Conservation (phyloP, 768 basidiomycete species). For the Suillus americanus region DNA sequence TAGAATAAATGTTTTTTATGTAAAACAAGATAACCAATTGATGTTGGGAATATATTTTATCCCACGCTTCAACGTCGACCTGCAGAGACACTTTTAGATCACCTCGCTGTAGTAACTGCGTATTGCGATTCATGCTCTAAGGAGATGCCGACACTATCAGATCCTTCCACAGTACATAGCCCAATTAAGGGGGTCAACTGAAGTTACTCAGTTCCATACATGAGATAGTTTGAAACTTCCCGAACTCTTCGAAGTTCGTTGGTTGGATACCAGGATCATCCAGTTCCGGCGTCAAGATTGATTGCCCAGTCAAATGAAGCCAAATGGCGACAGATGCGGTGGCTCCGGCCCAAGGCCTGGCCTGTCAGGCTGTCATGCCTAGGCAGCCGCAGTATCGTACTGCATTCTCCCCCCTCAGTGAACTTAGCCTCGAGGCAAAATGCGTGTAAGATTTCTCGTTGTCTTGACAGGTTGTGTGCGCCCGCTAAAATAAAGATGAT, state of each 20-base stretch:
- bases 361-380: too few relatives aligned
- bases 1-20: conserved; percentile 5
- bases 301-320: background rate
- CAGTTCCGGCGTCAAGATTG: background rate
- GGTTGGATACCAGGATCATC: background rate
- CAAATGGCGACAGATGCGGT: background rate
- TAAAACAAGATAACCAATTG: conserved; percentile 9
- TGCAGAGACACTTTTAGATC: too few relatives aligned
- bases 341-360: background rate
- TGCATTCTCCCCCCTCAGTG: background rate
- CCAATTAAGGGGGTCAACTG: too few relatives aligned
- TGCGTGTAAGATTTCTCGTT: background rate
- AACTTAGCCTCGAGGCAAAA: background rate
- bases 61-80: background rate
- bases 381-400: too few relatives aligned
- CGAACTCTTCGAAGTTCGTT: background rate
- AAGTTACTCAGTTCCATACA: too few relatives aligned
- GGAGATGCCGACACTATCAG: too few relatives aligned
- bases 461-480: conserved; percentile 1
- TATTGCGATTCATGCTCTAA: too few relatives aligned
- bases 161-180: too few relatives aligned
- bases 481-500: background rate
- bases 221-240: background rate
- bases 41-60: background rate
- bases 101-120: too few relatives aligned